Evolutionary conservation across 106 monocot species (phyloP), one percentile per base, ranked within the genome.

Genomic region (Apostasia shenzhenica): DNA sequence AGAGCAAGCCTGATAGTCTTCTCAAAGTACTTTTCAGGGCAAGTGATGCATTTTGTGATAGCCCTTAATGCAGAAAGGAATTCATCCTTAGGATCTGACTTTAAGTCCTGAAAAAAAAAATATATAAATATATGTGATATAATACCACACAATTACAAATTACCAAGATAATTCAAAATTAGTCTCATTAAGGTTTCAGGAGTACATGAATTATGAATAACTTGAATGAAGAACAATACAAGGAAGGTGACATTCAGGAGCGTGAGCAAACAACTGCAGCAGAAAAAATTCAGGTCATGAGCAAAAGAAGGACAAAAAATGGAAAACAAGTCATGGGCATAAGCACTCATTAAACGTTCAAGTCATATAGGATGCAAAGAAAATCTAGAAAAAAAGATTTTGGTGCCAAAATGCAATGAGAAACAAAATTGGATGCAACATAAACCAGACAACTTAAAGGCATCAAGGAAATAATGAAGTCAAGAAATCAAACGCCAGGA

Each of bases 1-100:
- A 90, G 77, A 1, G 84, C 80, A 43, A 79, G 62, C 6, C 94
- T 60, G 8, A 90, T 78, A 1, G 87, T 79, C 78, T 87, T 83
- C 72, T 82, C 86, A 13, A 87, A 90, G 69, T 94, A 87, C 46
- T 70, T 81, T 63, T 84, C 90, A 13, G 87, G 90, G 13, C 51
- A 71, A 44, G 67, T 85, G 71, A 87, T 70, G 74, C 90, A 85
- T 40, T 72, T 63, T 2, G 79, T 73, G 26, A 70, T 64, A 5
- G 81, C 73, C 69, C 82, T 77, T 12, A 90, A 67, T 4, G 83
- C 73, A 52, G 67, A 52, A 3, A 90, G 82, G 71, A 81, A 90
- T 6, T 85, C 82, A 64, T 90, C 81, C 67, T 87, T 80, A 2
- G 82, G 78, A 47, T 86, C 81, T 6, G 76, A 45, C 45, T 90